These are phyloP conservation scores for Ambrosia artemisiifolia DNA, from an alignment of 129 eudicot species.

Conservation along the genomic window DNA sequence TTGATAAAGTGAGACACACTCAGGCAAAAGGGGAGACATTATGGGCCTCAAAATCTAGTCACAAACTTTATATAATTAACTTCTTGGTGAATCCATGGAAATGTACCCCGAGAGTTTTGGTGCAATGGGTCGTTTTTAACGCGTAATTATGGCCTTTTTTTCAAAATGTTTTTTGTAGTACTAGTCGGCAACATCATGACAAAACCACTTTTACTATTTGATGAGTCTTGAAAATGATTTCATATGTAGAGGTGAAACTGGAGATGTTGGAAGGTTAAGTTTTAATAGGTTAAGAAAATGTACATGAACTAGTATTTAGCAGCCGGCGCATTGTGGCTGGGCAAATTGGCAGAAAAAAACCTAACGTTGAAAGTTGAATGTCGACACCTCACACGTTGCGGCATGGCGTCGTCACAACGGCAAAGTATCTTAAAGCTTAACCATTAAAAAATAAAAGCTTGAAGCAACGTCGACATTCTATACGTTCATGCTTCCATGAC, in stretches of 20 bases:
- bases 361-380: too few species aligned
- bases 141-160: neutral
- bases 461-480: too few species aligned
- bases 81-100: neutral
- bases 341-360: too few species aligned
- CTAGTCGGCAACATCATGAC: neutral
- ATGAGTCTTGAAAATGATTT: neutral
- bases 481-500: too few species aligned
- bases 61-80: conserved; percentile 12
- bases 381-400: too few species aligned
- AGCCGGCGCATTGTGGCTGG: too few species aligned
- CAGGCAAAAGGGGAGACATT: conserved; percentile 28
- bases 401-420: too few species aligned
- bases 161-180: neutral
- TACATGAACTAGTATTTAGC: too few species aligned
- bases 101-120: neutral
- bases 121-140: neutral
- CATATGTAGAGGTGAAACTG: neutral
- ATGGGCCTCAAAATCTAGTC: conserved; percentile 46
- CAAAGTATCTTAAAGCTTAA: too few species aligned
- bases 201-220: neutral
- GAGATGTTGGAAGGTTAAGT: neutral
- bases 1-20: conserved; percentile 43
- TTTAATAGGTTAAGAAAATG: neutral
- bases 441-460: too few species aligned